Base-by-base conservation (phyloP, 2,329 filamentous ascomycete species). In the Rhynchosporium agropyri region DNA sequence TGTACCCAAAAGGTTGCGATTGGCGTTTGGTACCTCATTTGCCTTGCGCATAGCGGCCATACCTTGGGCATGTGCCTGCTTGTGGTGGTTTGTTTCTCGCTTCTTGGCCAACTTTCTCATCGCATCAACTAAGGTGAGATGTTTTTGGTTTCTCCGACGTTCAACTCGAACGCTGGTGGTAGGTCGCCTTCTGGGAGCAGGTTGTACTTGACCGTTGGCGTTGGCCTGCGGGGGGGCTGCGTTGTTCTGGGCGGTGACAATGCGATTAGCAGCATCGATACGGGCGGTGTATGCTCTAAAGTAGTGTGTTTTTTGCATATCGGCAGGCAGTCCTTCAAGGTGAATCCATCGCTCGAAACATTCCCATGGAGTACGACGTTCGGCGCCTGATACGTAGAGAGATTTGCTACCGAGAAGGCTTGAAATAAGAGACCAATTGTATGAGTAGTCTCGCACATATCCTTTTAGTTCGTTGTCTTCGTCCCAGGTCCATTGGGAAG, bases 311-410 rank as follows among this genome's bases (percentile, higher is more conserved):
- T 97, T 97, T 20, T 90, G 88, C 89, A 98, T 96, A 68, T 99
- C 95, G 10, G 89, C 86, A 4, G 95, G 94, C 43, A 97, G 80
- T 0, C 93, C 92, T 77, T 98, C 95, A 12, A 98, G 80, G 69
- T 90, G 88, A 60, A 97, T 90, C 94, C 94, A 99, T 49, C 95
- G 86, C 77, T 99, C 95, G 71, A 99, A 99, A 74, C 95, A 99
- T 78, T 99, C 95, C 95, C 95, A 99, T 0, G 94, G 92, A 2
- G 94, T 98, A 54, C 95, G 86, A 65, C 95, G 85, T 74, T 98
- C 94, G 10, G 92, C 87, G 1, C 91, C 92, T 26, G 93, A 94
- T n/a, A 87, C 84, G 72, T 92, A 96, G 13, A 87, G 75, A 0
- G 92, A 96, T 58, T 86, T 86, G 15, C 89, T 83, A 1, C 86